phyloP scores from a whole-genome alignment of 208 protist species.

The Wallacemonas collosoma region DNA sequence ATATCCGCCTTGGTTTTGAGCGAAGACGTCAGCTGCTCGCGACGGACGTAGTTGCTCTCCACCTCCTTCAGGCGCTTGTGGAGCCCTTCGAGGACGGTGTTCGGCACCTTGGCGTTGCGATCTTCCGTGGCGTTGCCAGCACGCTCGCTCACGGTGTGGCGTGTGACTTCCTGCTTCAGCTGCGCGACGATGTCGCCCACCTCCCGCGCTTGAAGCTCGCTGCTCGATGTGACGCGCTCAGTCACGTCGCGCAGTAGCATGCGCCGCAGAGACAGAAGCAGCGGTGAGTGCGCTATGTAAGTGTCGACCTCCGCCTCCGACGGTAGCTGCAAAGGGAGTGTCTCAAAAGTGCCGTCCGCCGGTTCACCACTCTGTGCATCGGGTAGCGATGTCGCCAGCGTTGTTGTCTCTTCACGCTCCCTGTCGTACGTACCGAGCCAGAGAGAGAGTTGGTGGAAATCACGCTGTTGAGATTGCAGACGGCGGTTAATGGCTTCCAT shows the following conservation, averaged over 20 bases:
- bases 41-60: constrained; percentile 46
- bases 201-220: constrained; percentile 58
- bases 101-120: constrained; percentile 19
- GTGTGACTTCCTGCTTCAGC: constrained; percentile 39
- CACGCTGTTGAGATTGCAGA: constrained; percentile 21
- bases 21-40: constrained; percentile 44
- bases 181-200: constrained; percentile 40
- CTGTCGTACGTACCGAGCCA: constrained; percentile 37
- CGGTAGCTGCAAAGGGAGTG: not conserved
- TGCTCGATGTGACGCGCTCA: constrained; percentile 50
- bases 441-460: constrained; percentile 34
- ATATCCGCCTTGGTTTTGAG: constrained; percentile 64
- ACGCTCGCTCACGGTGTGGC: constrained; percentile 3
- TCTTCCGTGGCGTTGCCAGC: constrained; percentile 12
- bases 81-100: constrained; percentile 21
- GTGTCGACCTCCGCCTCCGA: constrained; percentile 29
- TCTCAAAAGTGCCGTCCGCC: not conserved
- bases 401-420: not conserved
- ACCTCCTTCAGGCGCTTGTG: constrained; percentile 48
- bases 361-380: not conserved
- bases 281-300: constrained; percentile 51
- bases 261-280: constrained; percentile 75
- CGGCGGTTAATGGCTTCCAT: constrained; percentile 5
- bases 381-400: not conserved
- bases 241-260: constrained; percentile 67